These are phyloP conservation scores for Naganishia randhawae DNA, from an alignment of 768 basidiomycete genomes.

Conservation along the genomic window DNA sequence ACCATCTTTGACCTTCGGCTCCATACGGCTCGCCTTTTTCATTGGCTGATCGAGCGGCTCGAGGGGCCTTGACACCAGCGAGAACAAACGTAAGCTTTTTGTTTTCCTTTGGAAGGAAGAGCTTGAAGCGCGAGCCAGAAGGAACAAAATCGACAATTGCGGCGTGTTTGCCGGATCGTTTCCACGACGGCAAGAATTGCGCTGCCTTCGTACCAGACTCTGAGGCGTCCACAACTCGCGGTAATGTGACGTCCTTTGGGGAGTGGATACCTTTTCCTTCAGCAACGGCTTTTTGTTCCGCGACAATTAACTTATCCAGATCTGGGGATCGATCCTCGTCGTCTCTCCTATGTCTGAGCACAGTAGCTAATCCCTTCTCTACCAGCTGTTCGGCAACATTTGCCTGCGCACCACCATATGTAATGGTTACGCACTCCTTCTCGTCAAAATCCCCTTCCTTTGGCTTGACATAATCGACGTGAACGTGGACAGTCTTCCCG, in stretches of 20 bases:
- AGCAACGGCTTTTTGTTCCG: constrained; percentile 79
- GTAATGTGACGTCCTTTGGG: constrained; percentile 76
- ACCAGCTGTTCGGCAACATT: constrained; percentile 84
- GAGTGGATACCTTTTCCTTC: constrained; percentile 85
- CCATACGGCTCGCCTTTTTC: constrained; percentile 92
- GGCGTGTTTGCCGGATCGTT: constrained; percentile 74
- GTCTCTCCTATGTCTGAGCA: constrained; percentile 85
- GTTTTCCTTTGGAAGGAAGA: constrained; percentile 84
- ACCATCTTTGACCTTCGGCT: constrained; percentile 72
- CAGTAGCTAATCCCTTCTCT: constrained; percentile 85
- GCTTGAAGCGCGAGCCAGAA: constrained; percentile 93
- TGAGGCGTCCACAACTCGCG: constrained; percentile 81
- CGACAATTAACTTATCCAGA: constrained; percentile 91
- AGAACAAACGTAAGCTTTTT: constrained; percentile 89
- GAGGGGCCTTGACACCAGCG: constrained; percentile 83
- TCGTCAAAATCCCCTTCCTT: constrained; percentile 90
- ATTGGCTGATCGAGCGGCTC: constrained; percentile 67
- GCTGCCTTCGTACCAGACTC: constrained; percentile 75
- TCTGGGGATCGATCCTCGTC: constrained; percentile 95
- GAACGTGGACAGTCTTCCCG: constrained; percentile 56
- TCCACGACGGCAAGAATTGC: constrained; percentile 86
- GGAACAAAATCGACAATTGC: constrained; percentile 88
- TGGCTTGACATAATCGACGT: constrained; percentile 82
- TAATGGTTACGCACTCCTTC: constrained; percentile 84
- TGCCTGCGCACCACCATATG: constrained; percentile 76